These are phyloP conservation scores for Melanopsichium pennsylvanicum DNA, from an alignment of 1,284 basidiomycete genomes.

Conservation along the genomic window DNA sequence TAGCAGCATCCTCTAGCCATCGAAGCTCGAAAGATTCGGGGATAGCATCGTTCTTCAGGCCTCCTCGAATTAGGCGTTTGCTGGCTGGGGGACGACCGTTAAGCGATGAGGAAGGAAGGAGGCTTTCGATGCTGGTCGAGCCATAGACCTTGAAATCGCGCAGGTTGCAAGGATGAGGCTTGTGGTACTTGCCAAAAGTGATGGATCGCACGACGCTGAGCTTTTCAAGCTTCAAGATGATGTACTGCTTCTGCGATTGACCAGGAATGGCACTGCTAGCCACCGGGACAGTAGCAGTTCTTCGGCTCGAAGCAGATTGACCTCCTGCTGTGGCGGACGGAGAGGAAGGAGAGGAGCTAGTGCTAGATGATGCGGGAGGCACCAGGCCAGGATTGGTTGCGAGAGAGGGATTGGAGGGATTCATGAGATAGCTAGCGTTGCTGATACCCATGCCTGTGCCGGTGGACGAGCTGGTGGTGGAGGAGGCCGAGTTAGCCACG, in stretches of 20 bases:
- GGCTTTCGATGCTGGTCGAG: slow-evolving; percentile 48
- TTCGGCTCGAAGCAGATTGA: slow-evolving; percentile 7
- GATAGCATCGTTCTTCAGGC: slow-evolving; percentile 62
- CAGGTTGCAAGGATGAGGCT: slow-evolving; percentile 66
- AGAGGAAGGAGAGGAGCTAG: slow-evolving; percentile 17
- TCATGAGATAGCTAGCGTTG: slow-evolving; percentile 11
- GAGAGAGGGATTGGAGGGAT: slow-evolving; percentile 1
- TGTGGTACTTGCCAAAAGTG: slow-evolving; percentile 66
- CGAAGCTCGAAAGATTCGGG: slow-evolving; percentile 55
- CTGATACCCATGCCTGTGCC: slow-evolving; percentile 28
- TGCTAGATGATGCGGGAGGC: slow-evolving; percentile 18
- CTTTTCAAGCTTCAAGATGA: slow-evolving; percentile 62
- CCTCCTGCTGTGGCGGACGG: slow-evolving; percentile 5
- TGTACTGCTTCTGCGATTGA: slow-evolving; percentile 58
- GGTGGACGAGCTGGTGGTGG: slow-evolving; percentile 15
- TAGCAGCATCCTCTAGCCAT: slow-evolving; percentile 44
- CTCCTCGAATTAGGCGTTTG: slow-evolving; percentile 55
- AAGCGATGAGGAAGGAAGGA: slow-evolving; percentile 27
- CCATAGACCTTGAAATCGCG: slow-evolving; percentile 65
- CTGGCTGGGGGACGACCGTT: slow-evolving; percentile 35
- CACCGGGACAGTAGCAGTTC: slow-evolving; percentile 3
- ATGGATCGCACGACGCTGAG: slow-evolving; percentile 56
- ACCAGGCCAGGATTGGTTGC: slow-evolving; percentile 12
- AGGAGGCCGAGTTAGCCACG: slow-evolving; percentile 18
- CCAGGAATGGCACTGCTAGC: background rate